phyloP scores from a whole-genome alignment of 2,329 filamentous ascomycete genomes.

The Rachicladosporium sp. region DNA sequence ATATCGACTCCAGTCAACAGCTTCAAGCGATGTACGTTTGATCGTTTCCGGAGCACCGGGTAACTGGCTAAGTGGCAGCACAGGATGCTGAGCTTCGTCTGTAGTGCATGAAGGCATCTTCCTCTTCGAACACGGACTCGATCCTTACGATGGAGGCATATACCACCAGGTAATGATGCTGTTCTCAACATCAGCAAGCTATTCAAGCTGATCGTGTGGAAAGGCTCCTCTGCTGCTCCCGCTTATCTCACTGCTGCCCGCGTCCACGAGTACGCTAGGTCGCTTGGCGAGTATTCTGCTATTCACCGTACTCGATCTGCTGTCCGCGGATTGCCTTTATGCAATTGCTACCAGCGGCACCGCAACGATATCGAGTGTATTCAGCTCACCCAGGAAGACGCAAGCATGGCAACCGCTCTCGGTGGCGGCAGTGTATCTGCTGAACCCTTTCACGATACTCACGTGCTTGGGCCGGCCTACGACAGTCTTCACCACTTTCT shows the following conservation, averaged over 20 bases:
- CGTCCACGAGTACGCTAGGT: constrained; percentile 41
- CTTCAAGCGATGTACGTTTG: constrained; percentile 78
- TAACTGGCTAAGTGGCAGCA: constrained; percentile 7
- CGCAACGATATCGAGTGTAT: constrained; percentile 59
- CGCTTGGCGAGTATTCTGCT: constrained; percentile 56
- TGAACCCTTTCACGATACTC: constrained; percentile 87
- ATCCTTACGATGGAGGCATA: constrained; percentile 89
- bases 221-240: constrained; percentile 83
- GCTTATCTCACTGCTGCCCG: constrained; percentile 78
- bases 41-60: neutral
- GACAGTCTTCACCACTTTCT: constrained; percentile 75
- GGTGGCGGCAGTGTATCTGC: constrained; percentile 74
- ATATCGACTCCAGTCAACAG: constrained; percentile 94
- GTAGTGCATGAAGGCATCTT: constrained; percentile 92
- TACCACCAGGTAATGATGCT: constrained; percentile 46
- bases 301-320: constrained; percentile 68
- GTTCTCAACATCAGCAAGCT: neutral
- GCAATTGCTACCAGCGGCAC: constrained; percentile 73
- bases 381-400: constrained; percentile 63
- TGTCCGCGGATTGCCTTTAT: constrained; percentile 68
- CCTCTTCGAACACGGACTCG: constrained; percentile 90
- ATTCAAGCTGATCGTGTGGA: constrained; percentile 2
- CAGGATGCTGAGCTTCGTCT: constrained; percentile 17
- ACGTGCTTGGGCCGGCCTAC: constrained; percentile 86
- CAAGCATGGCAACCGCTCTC: constrained; percentile 63